Conservation (phyloP, 108 stramenopile species). For the Pseudonitzschia multiseries region DNA sequence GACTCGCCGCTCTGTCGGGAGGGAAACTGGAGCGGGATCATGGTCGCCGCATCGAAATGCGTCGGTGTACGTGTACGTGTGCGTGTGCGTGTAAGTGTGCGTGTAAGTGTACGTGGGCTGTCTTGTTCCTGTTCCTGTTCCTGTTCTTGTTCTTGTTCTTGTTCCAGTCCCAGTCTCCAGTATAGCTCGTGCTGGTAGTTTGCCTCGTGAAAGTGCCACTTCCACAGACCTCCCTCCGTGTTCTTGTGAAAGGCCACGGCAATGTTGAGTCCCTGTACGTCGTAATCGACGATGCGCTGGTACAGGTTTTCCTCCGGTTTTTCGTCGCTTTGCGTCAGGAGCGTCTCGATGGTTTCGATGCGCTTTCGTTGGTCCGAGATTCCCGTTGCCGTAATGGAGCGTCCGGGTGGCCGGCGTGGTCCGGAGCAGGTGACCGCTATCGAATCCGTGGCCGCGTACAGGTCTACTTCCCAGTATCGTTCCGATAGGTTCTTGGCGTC, state of each 20-base stretch:
- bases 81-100: too few relatives aligned
- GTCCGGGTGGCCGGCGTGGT: neutral
- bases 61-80: too few relatives aligned
- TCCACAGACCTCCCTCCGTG: neutral
- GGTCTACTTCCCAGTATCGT: neutral
- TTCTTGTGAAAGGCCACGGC: constrained; percentile 2
- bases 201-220: constrained; percentile 6
- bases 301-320: neutral
- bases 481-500: neutral
- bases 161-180: neutral
- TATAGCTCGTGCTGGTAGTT: neutral
- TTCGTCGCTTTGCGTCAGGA: neutral
- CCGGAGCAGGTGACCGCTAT: neutral
- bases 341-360: neutral
- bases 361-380: neutral
- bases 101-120: too few relatives aligned
- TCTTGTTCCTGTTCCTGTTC: too few relatives aligned
- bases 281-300: neutral
- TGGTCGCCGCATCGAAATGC: constrained; percentile 3
- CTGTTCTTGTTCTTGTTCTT: too few relatives aligned
- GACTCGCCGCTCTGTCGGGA: constrained; percentile 5
- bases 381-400: neutral
- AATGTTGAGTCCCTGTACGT: neutral
- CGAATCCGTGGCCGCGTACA: neutral
- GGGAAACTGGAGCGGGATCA: neutral